A percentile compares a stretch with the other conserved stretches of the same genome.
phyloP scores from a whole-genome alignment of 139 green algal species.

The Parachlorella kessleri region DNA sequence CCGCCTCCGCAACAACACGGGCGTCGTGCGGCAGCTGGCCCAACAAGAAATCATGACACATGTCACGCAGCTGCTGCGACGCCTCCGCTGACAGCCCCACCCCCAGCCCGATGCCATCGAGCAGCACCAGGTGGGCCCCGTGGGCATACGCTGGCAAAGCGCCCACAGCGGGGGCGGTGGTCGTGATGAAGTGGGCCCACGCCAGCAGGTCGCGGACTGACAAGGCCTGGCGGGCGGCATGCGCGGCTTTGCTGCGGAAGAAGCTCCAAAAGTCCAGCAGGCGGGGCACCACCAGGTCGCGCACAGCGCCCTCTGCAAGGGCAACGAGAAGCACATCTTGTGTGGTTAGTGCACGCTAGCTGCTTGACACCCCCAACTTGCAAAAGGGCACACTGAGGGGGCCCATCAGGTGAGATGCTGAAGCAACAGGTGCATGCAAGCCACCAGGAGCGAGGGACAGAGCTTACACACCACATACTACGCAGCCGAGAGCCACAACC shows the following conservation, averaged over 20 bases:
- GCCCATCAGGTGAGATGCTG: too few species aligned
- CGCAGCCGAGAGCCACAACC: too few species aligned
- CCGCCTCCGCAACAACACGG: background rate
- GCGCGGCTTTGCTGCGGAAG: slow-evolving; percentile 53
- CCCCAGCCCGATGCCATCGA: slow-evolving; percentile 94
- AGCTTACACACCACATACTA: too few species aligned
- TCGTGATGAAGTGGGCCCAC: slow-evolving; percentile 87
- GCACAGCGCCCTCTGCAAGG: background rate
- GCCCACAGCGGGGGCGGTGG: slow-evolving; percentile 51
- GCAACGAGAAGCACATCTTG: too few species aligned
- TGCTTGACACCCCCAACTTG: too few species aligned
- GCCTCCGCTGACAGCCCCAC: slow-evolving; percentile 59
- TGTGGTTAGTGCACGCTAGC: too few species aligned
- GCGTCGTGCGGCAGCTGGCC: slow-evolving; percentile 54
- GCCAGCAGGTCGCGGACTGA: slow-evolving; percentile 93
- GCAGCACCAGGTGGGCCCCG: slow-evolving; percentile 87
- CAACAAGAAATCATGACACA: slow-evolving; percentile 60
- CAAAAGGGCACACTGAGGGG: too few species aligned
- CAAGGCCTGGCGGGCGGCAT: slow-evolving; percentile 57
- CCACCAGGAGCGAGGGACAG: too few species aligned
- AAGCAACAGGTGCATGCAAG: too few species aligned
- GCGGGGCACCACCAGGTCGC: slow-evolving; percentile 26
- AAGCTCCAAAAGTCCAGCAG: slow-evolving; percentile 88
- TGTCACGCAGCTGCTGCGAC: slow-evolving; percentile 39
- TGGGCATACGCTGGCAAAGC: slow-evolving; percentile 78